These are phyloP conservation scores for Rickenella mellea DNA, from an alignment of 768 basidiomycete genomes.

Conservation along the genomic window DNA sequence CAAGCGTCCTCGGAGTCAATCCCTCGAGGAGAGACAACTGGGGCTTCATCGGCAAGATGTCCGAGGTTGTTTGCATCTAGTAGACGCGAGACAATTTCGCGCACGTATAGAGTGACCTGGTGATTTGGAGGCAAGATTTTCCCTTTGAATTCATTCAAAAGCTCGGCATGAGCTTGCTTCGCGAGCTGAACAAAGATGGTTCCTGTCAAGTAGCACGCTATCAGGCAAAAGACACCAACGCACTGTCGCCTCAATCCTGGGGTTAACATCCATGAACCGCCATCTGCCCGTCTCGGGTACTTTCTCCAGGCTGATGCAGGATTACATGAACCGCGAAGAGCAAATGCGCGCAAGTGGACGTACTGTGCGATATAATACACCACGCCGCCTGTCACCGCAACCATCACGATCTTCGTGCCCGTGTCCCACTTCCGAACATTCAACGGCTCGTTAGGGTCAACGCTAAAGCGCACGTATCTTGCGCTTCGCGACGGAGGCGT, in stretches of 20 bases:
- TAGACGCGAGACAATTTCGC: slow-evolving; percentile 56
- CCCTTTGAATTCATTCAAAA: slow-evolving; percentile 40
- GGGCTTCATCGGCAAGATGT: slow-evolving; percentile 26
- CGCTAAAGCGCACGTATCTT: no score
- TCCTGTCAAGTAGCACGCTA: neutral
- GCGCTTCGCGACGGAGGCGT: no score
- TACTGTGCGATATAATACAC: slow-evolving; percentile 23
- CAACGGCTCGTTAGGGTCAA: no score
- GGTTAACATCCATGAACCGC: slow-evolving; percentile 77
- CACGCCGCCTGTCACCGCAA: no score
- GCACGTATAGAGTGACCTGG: slow-evolving; percentile 57
- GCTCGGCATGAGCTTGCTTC: slow-evolving; percentile 27
- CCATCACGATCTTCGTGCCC: no score
- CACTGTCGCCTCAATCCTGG: slow-evolving; percentile 46
- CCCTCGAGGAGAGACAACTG: slow-evolving; percentile 16
- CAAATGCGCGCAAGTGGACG: slow-evolving; percentile 9
- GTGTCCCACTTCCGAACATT: no score
- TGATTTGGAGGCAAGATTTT: slow-evolving; percentile 60
- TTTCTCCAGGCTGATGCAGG: slow-evolving; percentile 54
- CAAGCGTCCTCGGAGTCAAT: slow-evolving; percentile 12
- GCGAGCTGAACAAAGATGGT: slow-evolving; percentile 26
- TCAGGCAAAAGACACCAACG: slow-evolving; percentile 6
- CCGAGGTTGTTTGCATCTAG: slow-evolving; percentile 70
- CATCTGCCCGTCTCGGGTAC: slow-evolving; percentile 82
- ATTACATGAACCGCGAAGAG: neutral